Percentiles rank a stretch among this genome's conserved stretches.
Evolutionary conservation across 805 yeast genomes (phyloP).

Genomic region (Ogataea sp.): DNA sequence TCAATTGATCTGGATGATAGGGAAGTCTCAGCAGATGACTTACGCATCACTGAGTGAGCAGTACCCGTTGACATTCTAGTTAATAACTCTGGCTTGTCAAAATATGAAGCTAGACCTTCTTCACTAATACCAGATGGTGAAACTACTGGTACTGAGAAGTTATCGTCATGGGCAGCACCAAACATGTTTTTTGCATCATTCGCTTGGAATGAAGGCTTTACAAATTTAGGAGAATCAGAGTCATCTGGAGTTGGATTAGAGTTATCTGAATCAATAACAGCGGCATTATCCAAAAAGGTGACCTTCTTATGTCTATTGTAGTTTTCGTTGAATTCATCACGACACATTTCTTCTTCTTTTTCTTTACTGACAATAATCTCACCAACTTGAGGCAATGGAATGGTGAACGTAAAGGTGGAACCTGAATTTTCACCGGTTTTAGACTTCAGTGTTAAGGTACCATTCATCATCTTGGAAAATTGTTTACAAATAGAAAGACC

Average conservation of each 20-base stretch:
- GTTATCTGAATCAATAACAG: conserved; percentile 2
- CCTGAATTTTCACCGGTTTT: conserved; percentile 56
- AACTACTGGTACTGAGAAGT: not conserved
- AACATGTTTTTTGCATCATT: too few relatives aligned
- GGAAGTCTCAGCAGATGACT: conserved; percentile 11
- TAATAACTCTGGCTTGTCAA: conserved; percentile 36
- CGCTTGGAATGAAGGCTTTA: too few relatives aligned
- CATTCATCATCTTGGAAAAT: conserved; percentile 78
- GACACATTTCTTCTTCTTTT: conserved; percentile 35
- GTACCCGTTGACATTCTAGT: conserved; percentile 46
- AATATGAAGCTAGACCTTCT: conserved; percentile 13
- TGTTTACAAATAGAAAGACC: conserved; percentile 60
- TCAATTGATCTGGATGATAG: not conserved
- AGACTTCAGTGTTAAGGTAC: conserved; percentile 69
- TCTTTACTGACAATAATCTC: conserved; percentile 31
- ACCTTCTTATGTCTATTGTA: conserved; percentile 46
- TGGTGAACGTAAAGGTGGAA: conserved; percentile 71
- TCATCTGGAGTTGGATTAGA: not conserved
- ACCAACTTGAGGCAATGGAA: conserved; percentile 65
- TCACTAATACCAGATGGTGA: conserved; percentile 2
- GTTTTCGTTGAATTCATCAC: conserved; percentile 59
- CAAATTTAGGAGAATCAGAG: too few relatives aligned
- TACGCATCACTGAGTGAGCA: conserved; percentile 28
- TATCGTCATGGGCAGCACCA: too few relatives aligned
- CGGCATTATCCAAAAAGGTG: conserved; percentile 23